Base-by-base conservation (phyloP, 129 eudicot species). In the Solidago caesia region DNA sequence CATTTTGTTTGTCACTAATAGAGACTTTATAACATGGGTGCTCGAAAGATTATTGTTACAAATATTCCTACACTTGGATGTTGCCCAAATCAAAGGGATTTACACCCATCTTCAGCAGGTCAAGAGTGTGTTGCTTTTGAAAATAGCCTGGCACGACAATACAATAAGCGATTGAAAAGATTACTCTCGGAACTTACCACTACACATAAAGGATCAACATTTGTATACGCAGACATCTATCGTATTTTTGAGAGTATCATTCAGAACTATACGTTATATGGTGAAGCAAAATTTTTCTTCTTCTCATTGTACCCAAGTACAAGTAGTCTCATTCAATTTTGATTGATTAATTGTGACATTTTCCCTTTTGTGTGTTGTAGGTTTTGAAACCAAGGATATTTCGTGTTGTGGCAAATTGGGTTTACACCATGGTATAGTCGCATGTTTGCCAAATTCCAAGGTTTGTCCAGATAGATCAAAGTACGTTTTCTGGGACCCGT, bases 401-500 rank as follows among this genome's bases (percentile, higher is more conserved):
- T 55, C 69, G 46, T 79, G 83, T 25, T 79, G 83, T 44, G 41
- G 6, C 21, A 41, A 8, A 10, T 62, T 72, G 8, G 78, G 83
- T 12, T 2, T 42, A n/a, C 83, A 79, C 46, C 74, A 78, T 57
- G 83, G 78, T 66, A 42, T 79, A 8, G 53, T 66, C 44, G 78
- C 83, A 57, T 79, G 83, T 79, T 43, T 72, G 39, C 83, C 46
- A 33, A 71, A 52, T 13, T 4, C 78, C 15, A 65, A 25, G 16
- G 5, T 72, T 16, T 79, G 83, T 72, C 44, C 72, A 0, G 69
- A 79, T 72, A 72, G 83, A 73, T 64, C 83, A 66, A 57, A 79
- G 69, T 79, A 79, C 25, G 10, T 79, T 16, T 79, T 79, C 43
- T 79, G 83, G 83, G 78, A 79, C 63, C 57, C 62, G 41, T 79